phyloP scores from a whole-genome alignment of 78 protist species.

The Dictyostelium brefeldianum region DNA sequence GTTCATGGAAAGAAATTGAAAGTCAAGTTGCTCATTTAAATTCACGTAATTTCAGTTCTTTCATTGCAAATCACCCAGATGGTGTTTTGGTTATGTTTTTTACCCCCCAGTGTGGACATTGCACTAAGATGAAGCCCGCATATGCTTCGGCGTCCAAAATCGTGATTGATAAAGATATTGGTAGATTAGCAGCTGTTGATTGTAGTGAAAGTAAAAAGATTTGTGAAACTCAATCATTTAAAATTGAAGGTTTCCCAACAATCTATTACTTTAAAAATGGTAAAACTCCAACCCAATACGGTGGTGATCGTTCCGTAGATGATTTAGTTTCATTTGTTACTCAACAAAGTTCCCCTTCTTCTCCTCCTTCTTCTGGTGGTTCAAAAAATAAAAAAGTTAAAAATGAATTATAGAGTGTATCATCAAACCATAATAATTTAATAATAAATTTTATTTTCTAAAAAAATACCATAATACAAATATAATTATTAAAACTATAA shows the following conservation, averaged over 20 bases:
- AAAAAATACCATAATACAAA: conserved; percentile 41
- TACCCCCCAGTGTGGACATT: conserved; percentile 55
- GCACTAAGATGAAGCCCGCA: conserved; percentile 58
- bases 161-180: neutral
- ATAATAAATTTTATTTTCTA: conserved; percentile 12
- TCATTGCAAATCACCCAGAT: neutral
- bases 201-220: neutral
- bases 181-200: conserved; percentile 55
- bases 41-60: conserved; percentile 17
- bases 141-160: conserved; percentile 31
- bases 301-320: conserved; percentile 26
- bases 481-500: conserved; percentile 46
- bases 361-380: no score
- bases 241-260: conserved; percentile 33
- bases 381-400: neutral
- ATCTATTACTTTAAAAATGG: neutral
- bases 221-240: neutral
- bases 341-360: neutral
- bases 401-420: conserved; percentile 1
- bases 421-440: no score
- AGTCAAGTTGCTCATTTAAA: conserved; percentile 34
- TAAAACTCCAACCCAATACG: neutral
- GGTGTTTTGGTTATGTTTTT: conserved; percentile 46
- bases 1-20: conserved; percentile 40
- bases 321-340: conserved; percentile 9